Percentiles rank a stretch among this genome's conserved stretches.
These are phyloP conservation scores for Leccinum rimulosum DNA, from an alignment of 768 basidiomycete species.

Conservation along the genomic window DNA sequence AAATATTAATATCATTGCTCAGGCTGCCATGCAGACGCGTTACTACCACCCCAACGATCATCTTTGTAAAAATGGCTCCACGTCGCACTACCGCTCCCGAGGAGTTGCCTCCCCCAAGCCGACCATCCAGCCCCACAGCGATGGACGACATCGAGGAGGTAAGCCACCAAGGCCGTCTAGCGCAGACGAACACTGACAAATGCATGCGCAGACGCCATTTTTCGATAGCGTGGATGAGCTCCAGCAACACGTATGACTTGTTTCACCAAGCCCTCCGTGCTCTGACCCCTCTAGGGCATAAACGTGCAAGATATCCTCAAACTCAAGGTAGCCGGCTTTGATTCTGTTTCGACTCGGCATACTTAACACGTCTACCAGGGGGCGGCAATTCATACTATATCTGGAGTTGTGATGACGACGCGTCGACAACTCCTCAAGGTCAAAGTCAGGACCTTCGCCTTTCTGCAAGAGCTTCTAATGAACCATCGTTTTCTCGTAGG, in stretches of 20 bases:
- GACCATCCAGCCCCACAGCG: constrained; percentile 22
- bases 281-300: constrained; percentile 62
- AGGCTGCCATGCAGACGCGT: not conserved
- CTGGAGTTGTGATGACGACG: constrained; percentile 90
- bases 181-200: not conserved
- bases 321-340: constrained; percentile 59
- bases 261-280: constrained; percentile 5
- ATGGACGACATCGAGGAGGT: constrained; percentile 45
- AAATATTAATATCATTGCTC: not conserved
- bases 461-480: not conserved
- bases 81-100: constrained; percentile 28
- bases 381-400: constrained; percentile 80
- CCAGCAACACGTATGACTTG: constrained; percentile 63
- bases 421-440: constrained; percentile 89
- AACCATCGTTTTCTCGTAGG: constrained; percentile 43
- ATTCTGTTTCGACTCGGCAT: not conserved
- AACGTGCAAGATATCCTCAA: constrained; percentile 95
- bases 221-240: constrained; percentile 85
- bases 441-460: constrained; percentile 53
- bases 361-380: constrained; percentile 39
- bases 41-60: not conserved
- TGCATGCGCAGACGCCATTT: constrained; percentile 44
- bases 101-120: constrained; percentile 27
- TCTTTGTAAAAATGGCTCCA: constrained; percentile 23
- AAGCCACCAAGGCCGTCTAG: not conserved